Conservation (phyloP, 495 filamentous ascomycete species). For the Letharia lupina region DNA sequence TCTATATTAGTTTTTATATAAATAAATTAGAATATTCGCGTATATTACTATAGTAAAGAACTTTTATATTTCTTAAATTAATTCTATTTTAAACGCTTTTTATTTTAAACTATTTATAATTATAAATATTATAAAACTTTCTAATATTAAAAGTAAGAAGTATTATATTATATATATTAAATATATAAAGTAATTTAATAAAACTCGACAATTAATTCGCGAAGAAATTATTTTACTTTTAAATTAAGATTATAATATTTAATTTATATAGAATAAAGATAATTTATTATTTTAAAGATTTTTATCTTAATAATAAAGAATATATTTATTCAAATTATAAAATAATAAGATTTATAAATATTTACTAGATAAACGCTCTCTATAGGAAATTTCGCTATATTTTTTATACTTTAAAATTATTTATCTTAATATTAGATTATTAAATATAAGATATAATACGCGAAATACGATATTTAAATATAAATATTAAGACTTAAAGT, state of each 20-base stretch:
- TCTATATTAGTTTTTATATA: not conserved
- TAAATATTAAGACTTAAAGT: too few species aligned
- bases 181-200: not conserved
- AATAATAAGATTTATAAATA: too few species aligned
- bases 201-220: not conserved
- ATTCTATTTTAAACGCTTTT: not conserved
- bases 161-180: not conserved
- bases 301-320: too few species aligned
- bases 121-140: not conserved
- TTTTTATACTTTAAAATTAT: too few species aligned
- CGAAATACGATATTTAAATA: too few species aligned
- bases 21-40: not conserved
- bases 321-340: too few species aligned
- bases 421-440: too few species aligned
- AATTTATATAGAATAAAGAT: not conserved
- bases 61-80: not conserved
- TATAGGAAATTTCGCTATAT: too few species aligned
- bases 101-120: not conserved
- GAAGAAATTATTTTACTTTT: not conserved
- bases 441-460: too few species aligned
- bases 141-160: too few species aligned
- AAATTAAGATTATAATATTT: not conserved
- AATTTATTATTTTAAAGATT: not conserved
- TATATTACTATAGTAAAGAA: not conserved
- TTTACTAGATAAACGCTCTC: too few species aligned